Percentiles rank a stretch among this genome's conserved stretches.
Evolutionary conservation across 202 grass and related monocot genomes (phyloP).

Genomic region (Tripidium arundinaceum): DNA sequence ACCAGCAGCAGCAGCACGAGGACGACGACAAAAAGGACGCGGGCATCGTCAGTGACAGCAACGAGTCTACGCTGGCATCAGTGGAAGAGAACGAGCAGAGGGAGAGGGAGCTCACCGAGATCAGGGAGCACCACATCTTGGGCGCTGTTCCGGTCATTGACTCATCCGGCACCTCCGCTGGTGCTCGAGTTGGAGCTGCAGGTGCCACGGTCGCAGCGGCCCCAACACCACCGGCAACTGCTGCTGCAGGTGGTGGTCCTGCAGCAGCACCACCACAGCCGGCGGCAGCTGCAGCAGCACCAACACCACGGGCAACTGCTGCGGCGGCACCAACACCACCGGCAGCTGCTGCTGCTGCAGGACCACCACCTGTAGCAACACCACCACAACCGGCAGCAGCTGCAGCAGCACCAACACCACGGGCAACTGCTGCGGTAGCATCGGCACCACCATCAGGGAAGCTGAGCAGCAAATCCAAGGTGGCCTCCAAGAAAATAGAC

Average conservation of each 20-base stretch:
- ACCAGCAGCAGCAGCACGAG: too few species aligned
- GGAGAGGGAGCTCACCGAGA: conserved; percentile 37
- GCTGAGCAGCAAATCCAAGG: conserved; percentile 33
- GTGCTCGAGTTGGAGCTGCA: background rate
- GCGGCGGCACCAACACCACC: background rate
- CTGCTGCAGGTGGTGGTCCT: background rate
- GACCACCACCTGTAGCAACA: too few species aligned
- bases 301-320: background rate
- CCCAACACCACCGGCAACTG: background rate
- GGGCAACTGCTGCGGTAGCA: background rate
- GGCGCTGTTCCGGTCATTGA: conserved; percentile 5
- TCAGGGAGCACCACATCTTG: conserved; percentile 44
- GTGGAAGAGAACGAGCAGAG: conserved; percentile 50
- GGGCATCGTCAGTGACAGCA: background rate
- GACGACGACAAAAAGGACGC: background rate
- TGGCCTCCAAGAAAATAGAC: conserved; percentile 28
- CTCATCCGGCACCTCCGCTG: conserved; percentile 18
- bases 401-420: background rate
- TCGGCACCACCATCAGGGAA: background rate
- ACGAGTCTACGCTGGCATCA: conserved; percentile 3
- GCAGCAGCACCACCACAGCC: too few species aligned
- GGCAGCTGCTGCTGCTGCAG: background rate
- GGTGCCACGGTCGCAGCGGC: background rate
- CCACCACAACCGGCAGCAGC: background rate
- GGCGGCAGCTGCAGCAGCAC: background rate